These are phyloP conservation scores for Ceratocystis variospora DNA, from an alignment of 2,329 filamentous ascomycete genomes.

Conservation along the genomic window DNA sequence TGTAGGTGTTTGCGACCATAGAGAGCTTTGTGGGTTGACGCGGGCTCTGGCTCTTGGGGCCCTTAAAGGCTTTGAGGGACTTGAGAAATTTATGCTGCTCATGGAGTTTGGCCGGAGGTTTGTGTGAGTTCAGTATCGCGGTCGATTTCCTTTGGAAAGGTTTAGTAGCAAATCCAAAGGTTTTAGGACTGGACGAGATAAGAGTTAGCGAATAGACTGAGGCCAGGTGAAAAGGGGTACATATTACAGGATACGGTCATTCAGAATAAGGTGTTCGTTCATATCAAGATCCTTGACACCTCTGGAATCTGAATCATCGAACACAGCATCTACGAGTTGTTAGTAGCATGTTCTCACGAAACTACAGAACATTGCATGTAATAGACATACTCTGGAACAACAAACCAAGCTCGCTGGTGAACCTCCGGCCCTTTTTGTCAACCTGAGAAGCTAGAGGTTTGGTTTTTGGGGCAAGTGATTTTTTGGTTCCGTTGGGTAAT, in stretches of 20 bases:
- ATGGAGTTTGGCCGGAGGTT: neutral
- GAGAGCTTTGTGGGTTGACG: neutral
- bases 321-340: neutral
- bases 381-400: neutral
- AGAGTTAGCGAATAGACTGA: neutral
- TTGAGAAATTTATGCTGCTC: neutral
- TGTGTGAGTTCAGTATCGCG: neutral
- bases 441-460: neutral
- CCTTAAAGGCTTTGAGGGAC: neutral
- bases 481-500: neutral
- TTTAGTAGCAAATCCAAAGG: neutral
- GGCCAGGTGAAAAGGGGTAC: neutral
- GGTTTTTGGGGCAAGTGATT: neutral
- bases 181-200: neutral
- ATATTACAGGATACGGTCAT: neutral
- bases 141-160: neutral
- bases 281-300: neutral
- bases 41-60: neutral
- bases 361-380: neutral
- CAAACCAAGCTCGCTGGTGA: neutral
- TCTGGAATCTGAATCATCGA: constrained; percentile 2
- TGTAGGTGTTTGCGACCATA: neutral
- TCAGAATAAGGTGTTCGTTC: neutral
- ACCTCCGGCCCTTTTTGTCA: neutral
- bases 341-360: neutral